These are phyloP conservation scores for Acacia concinna DNA, from an alignment of 331 rosid species.

Conservation along the genomic window DNA sequence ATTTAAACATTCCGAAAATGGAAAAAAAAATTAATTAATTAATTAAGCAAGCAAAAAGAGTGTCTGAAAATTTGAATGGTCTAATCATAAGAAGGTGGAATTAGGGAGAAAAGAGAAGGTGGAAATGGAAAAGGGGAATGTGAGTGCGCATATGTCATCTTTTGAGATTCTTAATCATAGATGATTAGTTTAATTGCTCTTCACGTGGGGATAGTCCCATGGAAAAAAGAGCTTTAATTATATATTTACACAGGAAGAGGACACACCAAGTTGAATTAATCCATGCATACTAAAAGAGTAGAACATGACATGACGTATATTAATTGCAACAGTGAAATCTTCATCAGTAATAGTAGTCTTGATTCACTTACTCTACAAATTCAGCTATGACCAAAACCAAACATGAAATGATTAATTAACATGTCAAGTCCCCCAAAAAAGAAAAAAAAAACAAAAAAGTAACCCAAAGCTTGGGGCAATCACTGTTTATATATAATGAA, in stretches of 20 bases:
- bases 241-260: conserved; percentile 10
- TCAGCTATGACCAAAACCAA: conserved; percentile 31
- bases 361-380: conserved; percentile 14
- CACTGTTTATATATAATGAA: background rate
- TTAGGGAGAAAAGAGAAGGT: background rate
- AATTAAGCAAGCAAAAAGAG: background rate
- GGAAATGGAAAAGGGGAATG: background rate
- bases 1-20: background rate
- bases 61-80: background rate
- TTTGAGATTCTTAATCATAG: conserved; percentile 24
- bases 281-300: background rate
- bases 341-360: background rate
- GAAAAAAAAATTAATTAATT: background rate
- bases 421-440: background rate
- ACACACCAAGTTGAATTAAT: conserved; percentile 11
- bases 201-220: conserved; percentile 26
- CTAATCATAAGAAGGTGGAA: background rate
- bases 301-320: background rate
- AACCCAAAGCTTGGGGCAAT: background rate
- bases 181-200: conserved; percentile 7
- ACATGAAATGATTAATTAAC: conserved; percentile 22
- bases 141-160: conserved; percentile 2
- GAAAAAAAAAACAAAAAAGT: no score
- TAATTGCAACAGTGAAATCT: conserved; percentile 2
- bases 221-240: background rate